Evolutionary conservation across 176 grass and related monocot species (phyloP).

Genomic region (Oryza brachyantha): DNA sequence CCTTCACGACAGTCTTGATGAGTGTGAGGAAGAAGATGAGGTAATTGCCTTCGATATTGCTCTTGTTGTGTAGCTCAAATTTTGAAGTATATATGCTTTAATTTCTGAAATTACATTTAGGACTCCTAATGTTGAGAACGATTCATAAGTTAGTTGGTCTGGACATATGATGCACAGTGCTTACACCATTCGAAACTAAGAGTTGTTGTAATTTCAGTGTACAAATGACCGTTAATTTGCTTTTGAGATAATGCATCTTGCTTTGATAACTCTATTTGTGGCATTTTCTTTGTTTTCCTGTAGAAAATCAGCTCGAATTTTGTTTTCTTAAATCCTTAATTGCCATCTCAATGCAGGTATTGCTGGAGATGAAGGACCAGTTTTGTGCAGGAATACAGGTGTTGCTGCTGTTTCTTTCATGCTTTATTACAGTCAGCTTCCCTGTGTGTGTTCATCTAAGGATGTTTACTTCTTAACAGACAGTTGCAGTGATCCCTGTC

Average conservation of each 20-base stretch:
- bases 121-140: background rate
- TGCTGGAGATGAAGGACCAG: slow-evolving; percentile 45
- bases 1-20: slow-evolving; percentile 39
- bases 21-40: slow-evolving; percentile 33
- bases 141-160: background rate
- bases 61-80: background rate
- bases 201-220: background rate
- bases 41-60: slow-evolving; percentile 2
- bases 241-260: background rate
- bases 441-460: background rate
- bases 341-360: slow-evolving; percentile 20
- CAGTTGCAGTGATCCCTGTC: slow-evolving; percentile 43
- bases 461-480: slow-evolving; percentile 30
- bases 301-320: background rate
- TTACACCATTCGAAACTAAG: background rate
- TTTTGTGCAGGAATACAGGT: slow-evolving; percentile 49
- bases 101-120: background rate
- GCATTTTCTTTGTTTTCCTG: background rate
- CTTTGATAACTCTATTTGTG: background rate
- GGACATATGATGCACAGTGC: background rate
- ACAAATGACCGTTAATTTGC: background rate
- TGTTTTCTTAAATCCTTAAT: background rate
- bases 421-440: background rate
- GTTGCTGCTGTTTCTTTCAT: background rate
- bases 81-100: background rate